Evolutionary conservation across 345 rosid genomes (phyloP).

Genomic region (Chamaenerion angustifolium): DNA sequence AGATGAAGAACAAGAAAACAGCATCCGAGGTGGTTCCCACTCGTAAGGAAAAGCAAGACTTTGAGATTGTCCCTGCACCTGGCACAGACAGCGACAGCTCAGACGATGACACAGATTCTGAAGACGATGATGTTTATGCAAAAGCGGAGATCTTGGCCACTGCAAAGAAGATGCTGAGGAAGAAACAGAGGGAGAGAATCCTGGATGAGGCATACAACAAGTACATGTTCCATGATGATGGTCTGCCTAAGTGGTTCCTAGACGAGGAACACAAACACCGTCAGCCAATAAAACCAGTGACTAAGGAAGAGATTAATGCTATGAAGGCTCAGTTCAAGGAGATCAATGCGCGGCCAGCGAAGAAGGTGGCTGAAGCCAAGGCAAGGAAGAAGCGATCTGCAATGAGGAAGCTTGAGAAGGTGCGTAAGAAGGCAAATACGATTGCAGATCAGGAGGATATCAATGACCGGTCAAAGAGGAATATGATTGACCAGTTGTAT

Average conservation of each 20-base stretch:
- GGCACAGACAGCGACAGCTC: constrained; percentile 66
- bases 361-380: constrained; percentile 93
- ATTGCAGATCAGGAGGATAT: constrained; percentile 71
- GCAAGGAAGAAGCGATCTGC: constrained; percentile 75
- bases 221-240: constrained; percentile 63
- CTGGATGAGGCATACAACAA: constrained; percentile 77
- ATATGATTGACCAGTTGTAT: constrained; percentile 73
- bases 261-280: constrained; percentile 82
- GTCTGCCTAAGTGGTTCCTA: constrained; percentile 73
- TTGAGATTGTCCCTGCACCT: constrained; percentile 76
- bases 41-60: constrained; percentile 36
- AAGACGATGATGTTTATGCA: constrained; percentile 36
- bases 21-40: background rate
- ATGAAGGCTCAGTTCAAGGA: constrained; percentile 86
- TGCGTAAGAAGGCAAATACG: constrained; percentile 76
- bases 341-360: constrained; percentile 83
- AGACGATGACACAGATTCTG: constrained; percentile 51
- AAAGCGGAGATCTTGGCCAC: constrained; percentile 87
- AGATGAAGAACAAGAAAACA: constrained; percentile 22
- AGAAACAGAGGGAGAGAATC: constrained; percentile 69
- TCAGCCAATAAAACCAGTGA: constrained; percentile 59
- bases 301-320: constrained; percentile 76
- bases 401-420: constrained; percentile 64
- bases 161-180: constrained; percentile 87
- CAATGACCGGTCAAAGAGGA: constrained; percentile 62